Conservation (phyloP, 2,329 filamentous ascomycete genomes). For the Penicillium sp. region DNA sequence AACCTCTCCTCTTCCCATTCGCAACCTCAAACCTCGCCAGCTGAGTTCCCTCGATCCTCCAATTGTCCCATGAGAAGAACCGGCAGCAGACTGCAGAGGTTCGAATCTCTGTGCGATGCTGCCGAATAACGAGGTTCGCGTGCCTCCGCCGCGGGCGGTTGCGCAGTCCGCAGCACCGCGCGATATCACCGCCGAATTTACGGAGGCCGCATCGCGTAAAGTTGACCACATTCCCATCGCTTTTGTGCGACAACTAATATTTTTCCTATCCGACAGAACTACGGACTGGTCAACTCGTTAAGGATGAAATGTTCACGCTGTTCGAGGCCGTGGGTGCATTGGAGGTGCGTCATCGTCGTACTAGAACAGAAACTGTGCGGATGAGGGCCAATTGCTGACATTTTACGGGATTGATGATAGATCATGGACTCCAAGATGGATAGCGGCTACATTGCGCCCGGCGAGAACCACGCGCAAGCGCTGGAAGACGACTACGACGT, state of each 20-base stretch:
- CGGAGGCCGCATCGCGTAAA: constrained; percentile 54
- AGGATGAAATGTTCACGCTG: constrained; percentile 91
- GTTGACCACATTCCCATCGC: constrained; percentile 1
- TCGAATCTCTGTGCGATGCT: constrained; percentile 32
- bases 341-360: constrained; percentile 49
- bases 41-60: constrained; percentile 4
- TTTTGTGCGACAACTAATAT: constrained; percentile 2
- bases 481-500: constrained; percentile 83
- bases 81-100: constrained; percentile 31
- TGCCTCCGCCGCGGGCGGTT: constrained; percentile 34
- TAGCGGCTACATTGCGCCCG: constrained; percentile 77
- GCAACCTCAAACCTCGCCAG: constrained; percentile 11
- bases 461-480: constrained; percentile 60
- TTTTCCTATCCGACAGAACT: constrained; percentile 59
- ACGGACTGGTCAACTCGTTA: constrained; percentile 78
- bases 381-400: constrained; percentile 19
- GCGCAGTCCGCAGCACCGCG: constrained; percentile 44
- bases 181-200: constrained; percentile 61
- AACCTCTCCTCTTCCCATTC: constrained; percentile 17
- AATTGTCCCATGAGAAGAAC: constrained; percentile 15
- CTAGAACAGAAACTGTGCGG: constrained; percentile 6
- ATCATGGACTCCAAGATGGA: constrained; percentile 99
- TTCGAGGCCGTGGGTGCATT: constrained; percentile 86
- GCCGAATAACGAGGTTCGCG: constrained; percentile 36
- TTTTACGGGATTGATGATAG: constrained; percentile 50